A percentile compares a stretch with the other conserved stretches of the same genome.
Evolutionary conservation across 306 rosid genomes (phyloP).

Genomic region (Canavalia gladiata): DNA sequence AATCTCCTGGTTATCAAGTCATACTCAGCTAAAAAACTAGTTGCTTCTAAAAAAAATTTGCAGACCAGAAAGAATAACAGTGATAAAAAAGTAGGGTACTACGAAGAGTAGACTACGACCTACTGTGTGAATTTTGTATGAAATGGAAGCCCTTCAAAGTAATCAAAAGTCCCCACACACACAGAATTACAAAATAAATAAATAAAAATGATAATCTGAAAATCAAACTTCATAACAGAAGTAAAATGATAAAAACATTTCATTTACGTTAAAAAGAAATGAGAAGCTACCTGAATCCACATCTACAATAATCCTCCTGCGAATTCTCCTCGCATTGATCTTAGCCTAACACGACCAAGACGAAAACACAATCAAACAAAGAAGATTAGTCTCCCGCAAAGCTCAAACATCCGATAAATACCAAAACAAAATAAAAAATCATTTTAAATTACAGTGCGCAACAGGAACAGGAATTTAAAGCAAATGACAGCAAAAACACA

Average conservation of each 20-base stretch:
- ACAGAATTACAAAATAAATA: neutral
- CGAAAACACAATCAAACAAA: conserved; percentile 20
- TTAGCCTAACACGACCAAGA: conserved; percentile 56
- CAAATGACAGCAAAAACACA: neutral
- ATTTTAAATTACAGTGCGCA: neutral
- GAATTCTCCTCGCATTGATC: conserved; percentile 68
- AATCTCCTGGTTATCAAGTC: neutral
- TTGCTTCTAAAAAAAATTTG: neutral
- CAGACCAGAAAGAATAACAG: neutral
- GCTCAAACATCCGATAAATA: neutral
- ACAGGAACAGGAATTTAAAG: neutral
- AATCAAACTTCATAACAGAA: neutral
- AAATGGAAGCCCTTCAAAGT: neutral
- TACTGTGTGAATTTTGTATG: neutral
- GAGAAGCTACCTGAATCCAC: conserved; percentile 59
- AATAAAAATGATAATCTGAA: neutral
- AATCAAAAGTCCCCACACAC: neutral
- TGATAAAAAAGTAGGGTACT: neutral
- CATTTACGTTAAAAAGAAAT: neutral
- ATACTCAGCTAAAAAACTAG: neutral
- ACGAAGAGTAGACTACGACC: neutral
- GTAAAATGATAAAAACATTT: neutral
- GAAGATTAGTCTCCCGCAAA: conserved; percentile 5
- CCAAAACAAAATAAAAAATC: neutral
- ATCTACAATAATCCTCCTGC: conserved; percentile 57